These are phyloP conservation scores for Populus tomentosa DNA, from an alignment of 441 rosid genomes.

Conservation along the genomic window DNA sequence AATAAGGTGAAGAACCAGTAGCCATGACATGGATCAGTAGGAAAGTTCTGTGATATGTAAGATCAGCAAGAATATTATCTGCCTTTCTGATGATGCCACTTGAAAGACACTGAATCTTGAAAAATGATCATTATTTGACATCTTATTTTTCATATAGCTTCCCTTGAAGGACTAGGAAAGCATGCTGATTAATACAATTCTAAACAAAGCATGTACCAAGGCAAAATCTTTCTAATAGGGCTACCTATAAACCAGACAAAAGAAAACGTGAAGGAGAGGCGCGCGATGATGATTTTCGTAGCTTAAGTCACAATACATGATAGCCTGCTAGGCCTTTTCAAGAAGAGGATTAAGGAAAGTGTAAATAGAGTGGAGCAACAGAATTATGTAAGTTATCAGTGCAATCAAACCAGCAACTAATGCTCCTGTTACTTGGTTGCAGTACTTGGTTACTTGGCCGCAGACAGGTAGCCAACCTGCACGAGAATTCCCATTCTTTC, in stretches of 20 bases:
- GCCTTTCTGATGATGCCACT: neutral
- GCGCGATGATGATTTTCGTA: neutral
- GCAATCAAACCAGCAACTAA: slow-evolving; percentile 47
- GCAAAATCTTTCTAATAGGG: neutral
- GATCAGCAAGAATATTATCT: neutral
- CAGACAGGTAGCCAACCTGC: slow-evolving; percentile 92
- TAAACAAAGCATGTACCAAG: neutral
- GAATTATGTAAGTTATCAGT: slow-evolving; percentile 32
- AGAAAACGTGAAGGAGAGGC: neutral
- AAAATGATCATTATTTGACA: neutral
- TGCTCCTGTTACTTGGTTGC: slow-evolving; percentile 61
- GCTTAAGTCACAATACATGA: neutral
- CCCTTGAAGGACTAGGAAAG: neutral
- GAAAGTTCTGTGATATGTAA: neutral
- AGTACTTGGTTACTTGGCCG: slow-evolving; percentile 56
- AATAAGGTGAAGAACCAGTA: neutral
- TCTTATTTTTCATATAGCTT: neutral
- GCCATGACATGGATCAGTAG: neutral
- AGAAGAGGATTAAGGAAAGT: slow-evolving; percentile 43
- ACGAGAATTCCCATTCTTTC: slow-evolving; percentile 61
- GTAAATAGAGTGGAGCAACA: slow-evolving; percentile 47
- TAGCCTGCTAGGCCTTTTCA: slow-evolving; percentile 27
- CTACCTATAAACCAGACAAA: neutral
- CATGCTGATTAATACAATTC: neutral
- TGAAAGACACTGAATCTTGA: neutral